A percentile compares a stretch with the other conserved stretches of the same genome.
Evolutionary conservation across 768 basidiomycete genomes (phyloP).

Genomic region (Scleroderma citrinum): DNA sequence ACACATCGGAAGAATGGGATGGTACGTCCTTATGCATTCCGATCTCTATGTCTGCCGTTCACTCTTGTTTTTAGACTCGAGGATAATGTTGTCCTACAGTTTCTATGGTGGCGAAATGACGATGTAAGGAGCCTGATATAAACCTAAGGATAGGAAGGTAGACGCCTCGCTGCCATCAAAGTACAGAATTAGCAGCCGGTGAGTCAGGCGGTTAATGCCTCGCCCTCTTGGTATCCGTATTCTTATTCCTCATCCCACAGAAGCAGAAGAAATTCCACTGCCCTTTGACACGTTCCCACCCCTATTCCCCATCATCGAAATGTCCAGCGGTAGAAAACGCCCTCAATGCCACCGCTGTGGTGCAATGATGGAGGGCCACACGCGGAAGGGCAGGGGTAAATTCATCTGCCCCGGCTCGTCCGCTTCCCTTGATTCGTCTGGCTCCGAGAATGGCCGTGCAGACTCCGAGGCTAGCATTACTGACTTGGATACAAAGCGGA

Average conservation of each 20-base stretch:
- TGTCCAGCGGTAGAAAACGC: conserved; percentile 25
- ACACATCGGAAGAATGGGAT: background rate
- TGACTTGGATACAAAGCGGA: background rate
- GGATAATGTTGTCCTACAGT: background rate
- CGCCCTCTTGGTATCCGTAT: background rate
- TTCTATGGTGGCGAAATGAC: conserved; percentile 4
- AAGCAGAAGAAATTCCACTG: background rate
- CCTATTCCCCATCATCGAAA: background rate
- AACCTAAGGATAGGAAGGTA: conserved; percentile 6
- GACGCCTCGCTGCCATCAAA: conserved; percentile 20
- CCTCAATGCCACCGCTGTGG: conserved; percentile 31
- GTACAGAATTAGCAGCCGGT: conserved; percentile 20
- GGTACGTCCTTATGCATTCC: background rate
- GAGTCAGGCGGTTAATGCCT: conserved; percentile 7
- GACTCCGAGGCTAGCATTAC: background rate
- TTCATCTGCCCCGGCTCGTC: conserved; percentile 23
- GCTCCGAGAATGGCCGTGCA: background rate
- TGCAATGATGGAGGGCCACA: conserved; percentile 28
- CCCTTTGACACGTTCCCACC: background rate
- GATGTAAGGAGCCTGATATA: conserved; percentile 17
- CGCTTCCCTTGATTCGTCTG: conserved; percentile 13
- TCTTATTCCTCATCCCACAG: background rate
- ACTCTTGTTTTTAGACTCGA: background rate
- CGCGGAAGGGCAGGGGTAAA: conserved; percentile 22
- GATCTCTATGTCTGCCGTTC: background rate